phyloP scores from a whole-genome alignment of 1,139 yeast genomes.

The Geotrichum restrictum region DNA sequence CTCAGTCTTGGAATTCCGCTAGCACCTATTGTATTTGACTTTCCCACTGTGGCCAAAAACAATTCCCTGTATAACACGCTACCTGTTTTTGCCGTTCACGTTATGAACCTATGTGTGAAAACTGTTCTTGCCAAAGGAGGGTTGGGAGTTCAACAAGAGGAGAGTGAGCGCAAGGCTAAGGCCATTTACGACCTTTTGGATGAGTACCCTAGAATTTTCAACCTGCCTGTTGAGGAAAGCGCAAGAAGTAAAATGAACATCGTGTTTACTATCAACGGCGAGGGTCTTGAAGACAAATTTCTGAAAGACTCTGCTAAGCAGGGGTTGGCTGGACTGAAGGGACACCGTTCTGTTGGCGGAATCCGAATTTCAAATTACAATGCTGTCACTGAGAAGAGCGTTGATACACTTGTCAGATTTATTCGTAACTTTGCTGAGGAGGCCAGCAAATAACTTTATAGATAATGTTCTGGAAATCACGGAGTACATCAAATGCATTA shows the following conservation, averaged over 20 bases:
- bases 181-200: slow-evolving; percentile 64
- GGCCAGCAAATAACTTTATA: not conserved
- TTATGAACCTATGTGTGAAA: slow-evolving; percentile 72
- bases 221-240: slow-evolving; percentile 57
- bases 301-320: slow-evolving; percentile 56
- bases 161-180: slow-evolving; percentile 58
- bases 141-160: slow-evolving; percentile 50
- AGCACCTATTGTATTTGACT: slow-evolving; percentile 84
- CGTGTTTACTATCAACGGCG: slow-evolving; percentile 68
- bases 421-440: slow-evolving; percentile 56
- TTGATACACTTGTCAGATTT: slow-evolving; percentile 55
- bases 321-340: slow-evolving; percentile 74
- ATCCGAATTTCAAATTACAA: slow-evolving; percentile 87
- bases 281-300: slow-evolving; percentile 63
- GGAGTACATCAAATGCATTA: no score
- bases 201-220: slow-evolving; percentile 58
- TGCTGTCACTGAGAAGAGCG: slow-evolving; percentile 69
- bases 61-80: slow-evolving; percentile 93
- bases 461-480: no score
- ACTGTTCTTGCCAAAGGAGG: slow-evolving; percentile 62
- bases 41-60: slow-evolving; percentile 78
- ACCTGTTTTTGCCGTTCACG: slow-evolving; percentile 86
- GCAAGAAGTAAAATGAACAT: slow-evolving; percentile 88
- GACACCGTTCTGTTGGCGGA: slow-evolving; percentile 97
- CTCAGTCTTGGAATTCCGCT: slow-evolving; percentile 60